A percentile compares a stretch with the other conserved stretches of the same genome.
These are phyloP conservation scores for Fraxinus baroniana DNA, from an alignment of 305 asterid species.

Conservation along the genomic window DNA sequence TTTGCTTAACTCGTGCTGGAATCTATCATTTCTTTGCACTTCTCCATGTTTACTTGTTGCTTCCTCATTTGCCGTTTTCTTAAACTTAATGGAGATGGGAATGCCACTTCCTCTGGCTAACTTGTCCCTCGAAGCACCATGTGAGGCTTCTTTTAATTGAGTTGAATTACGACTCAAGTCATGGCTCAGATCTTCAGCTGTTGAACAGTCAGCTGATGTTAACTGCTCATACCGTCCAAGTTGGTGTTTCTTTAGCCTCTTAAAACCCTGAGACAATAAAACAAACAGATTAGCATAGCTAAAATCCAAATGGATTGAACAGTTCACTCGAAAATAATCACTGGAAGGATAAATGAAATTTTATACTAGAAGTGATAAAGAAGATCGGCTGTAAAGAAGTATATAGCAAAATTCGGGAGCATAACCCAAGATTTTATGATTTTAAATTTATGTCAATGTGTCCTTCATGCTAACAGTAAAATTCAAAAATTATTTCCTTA, in stretches of 20 bases:
- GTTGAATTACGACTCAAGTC: conserved; percentile 23
- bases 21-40: conserved; percentile 31
- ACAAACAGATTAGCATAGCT: background rate
- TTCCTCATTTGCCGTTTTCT: conserved; percentile 41
- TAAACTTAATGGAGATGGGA: conserved; percentile 59
- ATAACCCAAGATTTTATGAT: background rate
- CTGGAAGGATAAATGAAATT: background rate
- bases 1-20: conserved; percentile 41
- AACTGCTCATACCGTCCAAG: conserved; percentile 40
- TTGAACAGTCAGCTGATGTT: conserved; percentile 33
- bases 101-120: conserved; percentile 33
- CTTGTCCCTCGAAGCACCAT: conserved; percentile 34
- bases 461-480: background rate
- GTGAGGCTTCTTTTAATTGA: conserved; percentile 29
- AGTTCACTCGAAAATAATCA: background rate
- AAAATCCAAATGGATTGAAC: background rate
- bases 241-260: conserved; percentile 65
- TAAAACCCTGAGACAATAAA: conserved; percentile 50
- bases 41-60: conserved; percentile 27
- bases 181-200: conserved; percentile 27
- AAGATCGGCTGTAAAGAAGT: background rate
- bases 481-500: background rate
- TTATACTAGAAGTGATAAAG: background rate
- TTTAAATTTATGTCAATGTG: background rate
- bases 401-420: background rate